Evolutionary conservation across 139 green algal genomes (phyloP), one percentile per base, ranked within the genome.

Genomic region (Mesostigma viride): DNA sequence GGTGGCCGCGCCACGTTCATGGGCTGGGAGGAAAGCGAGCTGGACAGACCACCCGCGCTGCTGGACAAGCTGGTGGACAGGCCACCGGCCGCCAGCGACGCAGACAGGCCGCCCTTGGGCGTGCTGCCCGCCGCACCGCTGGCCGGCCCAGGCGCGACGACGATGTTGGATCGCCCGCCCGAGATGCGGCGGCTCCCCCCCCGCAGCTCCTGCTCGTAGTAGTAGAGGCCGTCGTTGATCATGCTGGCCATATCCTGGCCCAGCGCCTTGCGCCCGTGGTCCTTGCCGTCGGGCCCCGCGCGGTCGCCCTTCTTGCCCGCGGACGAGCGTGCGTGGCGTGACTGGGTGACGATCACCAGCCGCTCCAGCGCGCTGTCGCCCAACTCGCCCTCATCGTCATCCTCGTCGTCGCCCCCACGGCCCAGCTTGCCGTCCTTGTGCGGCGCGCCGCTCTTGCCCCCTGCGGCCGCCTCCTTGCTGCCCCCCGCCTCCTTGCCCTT

Each of bases 171-270:
- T n/a, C n/a, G n/a, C n/a, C n/a, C n/a, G n/a, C n/a, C n/a, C n/a
- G n/a, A n/a, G n/a, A n/a, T n/a, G n/a, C n/a, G n/a, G n/a, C n/a
- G n/a, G n/a, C n/a, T n/a, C n/a, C n/a, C n/a, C n/a, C n/a, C n/a
- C n/a, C n/a, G n/a, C n/a, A n/a, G n/a, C n/a, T n/a, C 81, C 58
- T 81, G 70, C 70, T 88, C 83, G 64, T 95, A 95, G 24, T 85
- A 71, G 34, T 83, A 80, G 58, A 95, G 83, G 0, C 88, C 89
- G 58, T 95, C 88, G 35, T 90, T 85, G 71, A 95, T 94, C 14
- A 90, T 80, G 24, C 40, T 60, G 0, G 75, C 72, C 70, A 80
- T 61, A 36, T 86, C 84, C 24, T 76, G 70, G 35, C 22, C 20
- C 11, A 70, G 27, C 46, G 56, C 28, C 26, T 75, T 70, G 28